These are phyloP conservation scores for Bruguiera gymnorhiza DNA, from an alignment of 345 rosid species.

Conservation along the genomic window DNA sequence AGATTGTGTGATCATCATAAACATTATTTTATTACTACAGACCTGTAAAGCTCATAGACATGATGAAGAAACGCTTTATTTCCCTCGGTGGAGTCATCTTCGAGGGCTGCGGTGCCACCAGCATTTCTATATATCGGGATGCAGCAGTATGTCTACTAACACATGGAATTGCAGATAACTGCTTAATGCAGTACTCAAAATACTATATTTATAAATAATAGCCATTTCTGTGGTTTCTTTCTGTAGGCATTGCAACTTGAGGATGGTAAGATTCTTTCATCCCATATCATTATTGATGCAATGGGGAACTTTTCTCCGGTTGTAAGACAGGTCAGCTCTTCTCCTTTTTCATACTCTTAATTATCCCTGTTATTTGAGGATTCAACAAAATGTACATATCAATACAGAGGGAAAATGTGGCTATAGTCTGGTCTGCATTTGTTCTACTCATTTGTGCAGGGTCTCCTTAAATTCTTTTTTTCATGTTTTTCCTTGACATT, in stretches of 20 bases:
- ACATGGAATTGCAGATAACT: background rate
- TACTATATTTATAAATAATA: background rate
- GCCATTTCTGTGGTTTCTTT: background rate
- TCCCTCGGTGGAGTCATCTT: conserved; percentile 83
- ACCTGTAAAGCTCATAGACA: conserved; percentile 82
- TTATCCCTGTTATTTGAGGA: no score
- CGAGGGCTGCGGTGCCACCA: conserved; percentile 68
- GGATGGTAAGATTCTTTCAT: conserved; percentile 59
- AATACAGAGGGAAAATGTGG: no score
- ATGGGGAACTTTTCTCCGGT: conserved; percentile 97
- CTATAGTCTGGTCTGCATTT: no score
- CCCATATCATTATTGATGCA: conserved; percentile 78
- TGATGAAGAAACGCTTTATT: conserved; percentile 63
- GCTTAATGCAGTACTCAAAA: background rate
- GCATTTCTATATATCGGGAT: conserved; percentile 57
- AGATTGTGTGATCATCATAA: conserved; percentile 14
- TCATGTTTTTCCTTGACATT: background rate
- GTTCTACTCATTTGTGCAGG: no score
- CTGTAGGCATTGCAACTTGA: conserved; percentile 62
- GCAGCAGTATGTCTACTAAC: conserved; percentile 57
- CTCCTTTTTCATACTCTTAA: conserved; percentile 10
- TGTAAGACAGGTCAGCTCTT: conserved; percentile 65
- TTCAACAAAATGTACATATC: no score
- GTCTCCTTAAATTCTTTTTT: background rate
- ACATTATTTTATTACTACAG: conserved; percentile 36